Conservation (phyloP, 805 yeast genomes). For the Ascoidea rubescens region DNA sequence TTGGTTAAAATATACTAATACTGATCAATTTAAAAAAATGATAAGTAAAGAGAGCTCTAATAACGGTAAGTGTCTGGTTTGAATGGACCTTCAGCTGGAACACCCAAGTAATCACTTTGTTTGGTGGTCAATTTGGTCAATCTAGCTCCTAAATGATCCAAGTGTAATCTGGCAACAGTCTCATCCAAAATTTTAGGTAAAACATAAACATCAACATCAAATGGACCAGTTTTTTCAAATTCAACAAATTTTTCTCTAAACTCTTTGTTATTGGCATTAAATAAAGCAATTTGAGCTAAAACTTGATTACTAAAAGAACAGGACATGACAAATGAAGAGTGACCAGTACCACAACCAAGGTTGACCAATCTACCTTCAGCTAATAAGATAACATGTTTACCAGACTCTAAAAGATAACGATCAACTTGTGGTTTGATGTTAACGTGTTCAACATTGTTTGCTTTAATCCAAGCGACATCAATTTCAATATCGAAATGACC, state of each 20-base stretch:
- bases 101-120: slow-evolving; percentile 90
- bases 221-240: slow-evolving; percentile 86
- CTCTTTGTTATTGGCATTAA: slow-evolving; percentile 69
- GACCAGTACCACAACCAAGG: slow-evolving; percentile 99
- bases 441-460: slow-evolving; percentile 82
- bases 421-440: slow-evolving; percentile 99
- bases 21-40: too few species aligned
- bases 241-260: slow-evolving; percentile 78
- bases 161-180: slow-evolving; percentile 95
- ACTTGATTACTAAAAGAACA: slow-evolving; percentile 99
- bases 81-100: slow-evolving; percentile 91
- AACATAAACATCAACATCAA: slow-evolving; percentile 84
- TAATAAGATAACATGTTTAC: slow-evolving; percentile 87
- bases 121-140: slow-evolving; percentile 60
- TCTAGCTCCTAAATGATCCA: slow-evolving; percentile 85
- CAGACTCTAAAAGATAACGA: slow-evolving; percentile 80
- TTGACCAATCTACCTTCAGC: slow-evolving; percentile 99
- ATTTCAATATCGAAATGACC: slow-evolving; percentile 99
- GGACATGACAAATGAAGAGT: slow-evolving; percentile 97
- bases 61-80: slow-evolving; percentile 98
- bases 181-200: slow-evolving; percentile 97
- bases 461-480: slow-evolving; percentile 98
- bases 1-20: too few species aligned
- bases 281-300: slow-evolving; percentile 94
- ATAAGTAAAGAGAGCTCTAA: slow-evolving; percentile 23